phyloP scores from a whole-genome alignment of 139 green algal genomes.

The Pleodorina starrii region DNA sequence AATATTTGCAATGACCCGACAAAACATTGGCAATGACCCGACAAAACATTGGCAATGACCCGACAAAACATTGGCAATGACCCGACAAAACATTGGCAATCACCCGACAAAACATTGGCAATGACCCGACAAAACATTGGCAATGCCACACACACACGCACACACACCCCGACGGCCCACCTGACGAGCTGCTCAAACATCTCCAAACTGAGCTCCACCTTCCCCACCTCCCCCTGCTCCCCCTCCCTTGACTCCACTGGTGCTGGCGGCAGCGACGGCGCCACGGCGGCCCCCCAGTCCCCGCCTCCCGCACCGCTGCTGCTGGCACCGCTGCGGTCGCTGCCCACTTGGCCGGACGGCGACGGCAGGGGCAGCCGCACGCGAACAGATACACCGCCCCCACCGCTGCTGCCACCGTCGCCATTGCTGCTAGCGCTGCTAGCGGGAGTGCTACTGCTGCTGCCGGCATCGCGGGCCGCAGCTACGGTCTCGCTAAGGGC shows the following conservation, averaged over 20 bases:
- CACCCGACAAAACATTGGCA: too few relatives aligned
- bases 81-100: too few relatives aligned
- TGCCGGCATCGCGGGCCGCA: neutral
- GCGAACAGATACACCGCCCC: neutral
- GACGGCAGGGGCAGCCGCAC: neutral
- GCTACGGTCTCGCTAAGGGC: slow-evolving; percentile 36
- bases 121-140: too few relatives aligned
- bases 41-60: too few relatives aligned
- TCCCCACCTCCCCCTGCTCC: neutral
- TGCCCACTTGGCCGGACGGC: too few relatives aligned
- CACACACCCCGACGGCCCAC: too few relatives aligned
- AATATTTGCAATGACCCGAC: too few relatives aligned
- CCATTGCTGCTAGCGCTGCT: neutral
- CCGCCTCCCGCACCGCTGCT: neutral
- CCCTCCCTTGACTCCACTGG: too few relatives aligned
- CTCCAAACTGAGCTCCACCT: slow-evolving; percentile 1
- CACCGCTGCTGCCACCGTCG: neutral
- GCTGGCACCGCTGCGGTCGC: neutral
- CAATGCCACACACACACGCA: too few relatives aligned
- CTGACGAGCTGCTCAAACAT: slow-evolving; percentile 20
- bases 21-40: too few relatives aligned
- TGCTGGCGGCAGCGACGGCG: too few relatives aligned
- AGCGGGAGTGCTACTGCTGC: neutral
- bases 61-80: too few relatives aligned
- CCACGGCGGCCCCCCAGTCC: neutral